Evolutionary conservation across 164 flowering plant genomes (phyloP), one percentile per base, ranked within the genome.

Genomic region (Vitis amurensis): DNA sequence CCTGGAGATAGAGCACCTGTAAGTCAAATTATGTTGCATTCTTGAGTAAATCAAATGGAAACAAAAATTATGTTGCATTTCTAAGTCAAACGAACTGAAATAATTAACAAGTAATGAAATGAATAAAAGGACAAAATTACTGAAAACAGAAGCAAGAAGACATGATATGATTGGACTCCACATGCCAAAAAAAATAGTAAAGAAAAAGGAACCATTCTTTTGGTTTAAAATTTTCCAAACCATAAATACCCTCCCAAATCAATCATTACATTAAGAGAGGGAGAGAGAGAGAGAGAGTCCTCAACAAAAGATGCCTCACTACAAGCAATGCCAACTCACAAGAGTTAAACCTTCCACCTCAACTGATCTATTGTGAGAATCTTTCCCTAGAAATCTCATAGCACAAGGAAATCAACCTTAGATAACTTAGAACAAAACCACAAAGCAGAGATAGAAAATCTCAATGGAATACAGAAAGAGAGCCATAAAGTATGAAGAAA

Each of bases 1-100:
- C 97, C 75, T 73, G 93, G 65, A 91, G 91, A 83, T 88, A 68
- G 15, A 90, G 74, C 61, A 94, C 98, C 97, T 93, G 76, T 8
- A 68, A 61, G 37, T 51, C 2, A 19, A 60, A 70, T 49, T 11
- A 11, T 27, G 62, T 10, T 19, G 71, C 64, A 37, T 23, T 19
- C 6, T 14, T 16, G 48, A 66, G 64, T 49, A 48, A 66, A 49
- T 9, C 12, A 16, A 29, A 16, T 60, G 19, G 3, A 29, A 51
- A 19, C 23, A 19, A 19, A 19, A 60, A 70, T 49, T 11, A 11
- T 27, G 62, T 10, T 19, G 71, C 64, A 37, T 23, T 50, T 15
- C 13, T 9, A 2, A 50, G 29, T 17, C 12, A n/a, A 51, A 44
- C 64, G 7, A 62, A 8, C 29, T 11, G 63, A 14, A 10, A 44